phyloP scores from a whole-genome alignment of 2,329 filamentous ascomycete genomes.

The Arthrobotrys sphaeroides region DNA sequence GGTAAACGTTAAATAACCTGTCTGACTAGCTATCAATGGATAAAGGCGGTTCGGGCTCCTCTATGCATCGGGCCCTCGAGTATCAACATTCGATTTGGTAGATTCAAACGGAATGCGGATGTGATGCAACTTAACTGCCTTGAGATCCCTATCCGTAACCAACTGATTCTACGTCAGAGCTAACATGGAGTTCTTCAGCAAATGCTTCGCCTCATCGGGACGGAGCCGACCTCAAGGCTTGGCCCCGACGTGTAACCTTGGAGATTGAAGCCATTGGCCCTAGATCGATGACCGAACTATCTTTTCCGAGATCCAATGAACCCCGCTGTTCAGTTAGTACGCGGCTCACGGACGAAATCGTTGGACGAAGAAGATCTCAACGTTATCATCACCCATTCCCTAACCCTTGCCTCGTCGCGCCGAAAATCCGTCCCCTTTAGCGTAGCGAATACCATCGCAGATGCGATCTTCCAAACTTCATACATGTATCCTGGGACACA shows the following conservation, averaged over 20 bases:
- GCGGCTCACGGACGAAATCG: not conserved
- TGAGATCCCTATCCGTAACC: not conserved
- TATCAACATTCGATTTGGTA: not conserved
- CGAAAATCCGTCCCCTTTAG: no score
- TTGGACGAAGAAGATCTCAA: not conserved
- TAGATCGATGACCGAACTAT: no score
- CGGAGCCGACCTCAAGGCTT: not conserved
- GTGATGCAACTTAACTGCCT: constrained; percentile 3
- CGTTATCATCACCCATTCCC: not conserved
- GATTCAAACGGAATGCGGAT: not conserved
- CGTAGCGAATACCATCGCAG: no score
- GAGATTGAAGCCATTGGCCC: not conserved
- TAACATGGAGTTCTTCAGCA: not conserved
- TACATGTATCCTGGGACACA: not conserved
- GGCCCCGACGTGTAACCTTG: not conserved
- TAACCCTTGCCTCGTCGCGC: no score
- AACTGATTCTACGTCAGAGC: not conserved
- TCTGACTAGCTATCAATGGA: no score
- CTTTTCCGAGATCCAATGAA: not conserved
- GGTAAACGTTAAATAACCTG: no score
- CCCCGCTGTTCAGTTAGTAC: not conserved
- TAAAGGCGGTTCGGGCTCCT: no score
- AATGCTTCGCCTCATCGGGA: not conserved
- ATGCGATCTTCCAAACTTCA: no score
- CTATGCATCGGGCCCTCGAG: not conserved